Conservation (phyloP, 2,329 filamentous ascomycete species). For the Scolecobasidium constrictum region DNA sequence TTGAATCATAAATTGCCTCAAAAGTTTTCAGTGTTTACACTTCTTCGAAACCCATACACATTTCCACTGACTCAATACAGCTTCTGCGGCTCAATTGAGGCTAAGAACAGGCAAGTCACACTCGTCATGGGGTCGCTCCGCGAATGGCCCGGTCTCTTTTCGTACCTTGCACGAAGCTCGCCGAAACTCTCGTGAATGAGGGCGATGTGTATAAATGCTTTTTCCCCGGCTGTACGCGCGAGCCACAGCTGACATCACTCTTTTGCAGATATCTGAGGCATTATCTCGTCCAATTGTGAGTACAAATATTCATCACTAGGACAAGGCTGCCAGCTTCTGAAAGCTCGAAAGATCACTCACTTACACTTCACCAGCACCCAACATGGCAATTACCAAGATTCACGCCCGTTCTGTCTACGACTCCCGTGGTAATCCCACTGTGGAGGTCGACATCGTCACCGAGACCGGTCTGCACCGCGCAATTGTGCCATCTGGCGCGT, state of each 20-base stretch:
- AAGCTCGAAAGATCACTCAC: not conserved
- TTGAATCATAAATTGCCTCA: too few relatives aligned
- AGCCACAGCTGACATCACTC: slow-evolving; percentile 6
- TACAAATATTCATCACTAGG: slow-evolving; percentile 1
- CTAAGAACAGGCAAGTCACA: slow-evolving; percentile 2
- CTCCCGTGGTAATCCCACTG: slow-evolving; percentile 95
- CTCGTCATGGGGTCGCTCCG: too few relatives aligned
- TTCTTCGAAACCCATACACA: too few relatives aligned
- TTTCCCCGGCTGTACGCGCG: not conserved
- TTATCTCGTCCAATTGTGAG: not conserved
- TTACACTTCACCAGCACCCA: slow-evolving; percentile 25
- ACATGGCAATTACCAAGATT: slow-evolving; percentile 59
- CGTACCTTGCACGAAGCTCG: slow-evolving; percentile 3
- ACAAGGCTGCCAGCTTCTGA: too few relatives aligned
- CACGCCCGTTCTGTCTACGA: slow-evolving; percentile 78
- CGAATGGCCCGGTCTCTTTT: not conserved
- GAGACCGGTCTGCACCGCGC: slow-evolving; percentile 94
- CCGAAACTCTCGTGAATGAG: not conserved
- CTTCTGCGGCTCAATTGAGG: not conserved
- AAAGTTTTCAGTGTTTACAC: too few relatives aligned
- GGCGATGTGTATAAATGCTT: not conserved
- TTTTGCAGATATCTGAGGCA: slow-evolving; percentile 2
- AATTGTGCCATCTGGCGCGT: slow-evolving; percentile 94
- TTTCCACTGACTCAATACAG: not conserved
- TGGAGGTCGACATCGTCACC: slow-evolving; percentile 95